These are phyloP conservation scores for Chlamydomonas schloesseri DNA, from an alignment of 139 green algal species.

Conservation along the genomic window DNA sequence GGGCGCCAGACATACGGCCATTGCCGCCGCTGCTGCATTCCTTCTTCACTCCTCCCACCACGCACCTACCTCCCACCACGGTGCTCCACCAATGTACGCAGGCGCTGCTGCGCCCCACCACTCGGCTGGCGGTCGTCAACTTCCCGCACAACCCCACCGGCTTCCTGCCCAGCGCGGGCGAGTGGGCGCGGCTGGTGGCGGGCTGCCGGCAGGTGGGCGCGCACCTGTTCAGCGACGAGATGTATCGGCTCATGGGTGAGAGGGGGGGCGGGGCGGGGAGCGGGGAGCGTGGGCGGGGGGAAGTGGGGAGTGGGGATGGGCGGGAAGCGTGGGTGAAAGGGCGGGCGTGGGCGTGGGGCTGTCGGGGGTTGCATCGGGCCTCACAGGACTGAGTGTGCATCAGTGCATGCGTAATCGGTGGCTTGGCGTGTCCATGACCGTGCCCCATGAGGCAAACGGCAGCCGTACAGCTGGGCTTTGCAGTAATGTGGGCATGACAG, in stretches of 20 bases:
- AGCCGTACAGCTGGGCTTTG: too few relatives aligned
- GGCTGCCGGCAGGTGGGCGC: conserved; percentile 40
- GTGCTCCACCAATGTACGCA: too few relatives aligned
- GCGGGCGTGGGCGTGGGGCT: background rate
- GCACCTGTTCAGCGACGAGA: conserved; percentile 86
- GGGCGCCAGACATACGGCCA: too few relatives aligned
- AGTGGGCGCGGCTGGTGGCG: conserved; percentile 61
- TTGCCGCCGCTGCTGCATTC: too few relatives aligned
- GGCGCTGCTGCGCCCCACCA: conserved; percentile 37
- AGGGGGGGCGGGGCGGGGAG: background rate
- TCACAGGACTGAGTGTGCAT: too few relatives aligned
- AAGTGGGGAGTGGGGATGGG: background rate
- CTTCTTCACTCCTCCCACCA: too few relatives aligned
- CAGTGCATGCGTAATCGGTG: too few relatives aligned
- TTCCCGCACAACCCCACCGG: conserved; percentile 90
- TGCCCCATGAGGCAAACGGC: too few relatives aligned
- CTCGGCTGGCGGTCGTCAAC: conserved; percentile 80
- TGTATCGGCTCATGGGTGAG: conserved; percentile 75
- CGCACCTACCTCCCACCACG: too few relatives aligned
- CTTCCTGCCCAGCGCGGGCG: conserved; percentile 27
- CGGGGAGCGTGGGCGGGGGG: background rate
- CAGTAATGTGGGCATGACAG: too few relatives aligned
- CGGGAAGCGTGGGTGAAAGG: background rate
- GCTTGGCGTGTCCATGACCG: too few relatives aligned
- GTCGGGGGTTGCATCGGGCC: too few relatives aligned